Base-by-base conservation (phyloP, 2,329 filamentous ascomycete genomes). In the Dactylellina sp. region DNA sequence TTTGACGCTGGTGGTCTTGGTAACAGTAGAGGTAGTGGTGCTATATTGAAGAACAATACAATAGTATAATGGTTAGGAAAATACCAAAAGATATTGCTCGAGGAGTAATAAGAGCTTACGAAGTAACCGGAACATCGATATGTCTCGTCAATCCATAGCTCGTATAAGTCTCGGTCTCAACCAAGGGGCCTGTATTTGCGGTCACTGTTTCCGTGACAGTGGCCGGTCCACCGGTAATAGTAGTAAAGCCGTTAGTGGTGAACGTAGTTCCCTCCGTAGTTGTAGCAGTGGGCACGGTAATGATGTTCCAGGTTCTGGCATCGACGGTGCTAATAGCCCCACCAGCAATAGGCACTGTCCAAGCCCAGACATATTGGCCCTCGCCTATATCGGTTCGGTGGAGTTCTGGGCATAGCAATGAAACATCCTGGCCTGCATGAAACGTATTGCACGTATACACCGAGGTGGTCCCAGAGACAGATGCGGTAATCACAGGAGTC, bases 41-140 rank as follows among this genome's bases (percentile, higher is more conserved):
- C 64, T 70, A 53, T n/a, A 50, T 32, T 3, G 12, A 40, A 40
- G 14, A 12, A 12, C 7, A 20, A 24, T 25, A 49, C 11, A 7
- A 49, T 5, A 24, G 7, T 22, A 6, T 24, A 22, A n/a, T 12
- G 20, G 12, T 14, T 12, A 37, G 9, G 42, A 1, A 18, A 39
- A 18, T 2, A 16, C 7, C 16, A 37, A 68, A n/a, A n/a, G n/a
- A n/a, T n/a, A n/a, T n/a, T n/a, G n/a, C n/a, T n/a, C n/a, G n/a
- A n/a, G n/a, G n/a, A n/a, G n/a, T n/a, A n/a, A n/a, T n/a, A n/a
- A n/a, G n/a, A n/a, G n/a, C 64, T 9, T 55, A 70, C 64, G 55
- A 55, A n/a, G 64, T 70, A 20, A 61, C 64, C 7, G 55, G 47
- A 24, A 70, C 56, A 40, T 70, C 56, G 28, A 70, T 55, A 40